Conservation (phyloP, 208 protist genomes). For the Crithidia sp. region DNA sequence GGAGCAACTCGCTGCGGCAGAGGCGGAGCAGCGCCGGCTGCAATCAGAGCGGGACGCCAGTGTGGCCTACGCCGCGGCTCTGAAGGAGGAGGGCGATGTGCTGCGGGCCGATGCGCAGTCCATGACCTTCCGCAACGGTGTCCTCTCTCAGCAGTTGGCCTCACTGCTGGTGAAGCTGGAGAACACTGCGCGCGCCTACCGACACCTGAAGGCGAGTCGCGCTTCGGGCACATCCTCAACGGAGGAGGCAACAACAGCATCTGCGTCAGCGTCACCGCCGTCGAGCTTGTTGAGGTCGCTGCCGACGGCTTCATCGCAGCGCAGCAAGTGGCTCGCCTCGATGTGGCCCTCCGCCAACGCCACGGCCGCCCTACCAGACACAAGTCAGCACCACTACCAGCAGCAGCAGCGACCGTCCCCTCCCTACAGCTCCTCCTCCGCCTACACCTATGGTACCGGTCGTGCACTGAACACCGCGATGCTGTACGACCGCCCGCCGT, state of each 20-base stretch:
- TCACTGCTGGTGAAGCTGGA: slow-evolving; percentile 71
- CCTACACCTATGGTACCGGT: not conserved
- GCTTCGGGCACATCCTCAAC: no score
- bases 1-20: slow-evolving; percentile 30
- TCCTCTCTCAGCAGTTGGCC: slow-evolving; percentile 76
- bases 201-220: slow-evolving; percentile 12
- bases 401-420: not conserved
- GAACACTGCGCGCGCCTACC: slow-evolving; percentile 6
- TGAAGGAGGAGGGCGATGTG: slow-evolving; percentile 49
- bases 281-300: slow-evolving; percentile 9
- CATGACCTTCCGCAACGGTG: slow-evolving; percentile 68
- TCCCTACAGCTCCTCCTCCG: not conserved
- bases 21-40: slow-evolving; percentile 13
- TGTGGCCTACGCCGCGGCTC: slow-evolving; percentile 28
- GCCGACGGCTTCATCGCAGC: slow-evolving; percentile 7
- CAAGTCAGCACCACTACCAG: not conserved
- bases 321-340: slow-evolving; percentile 19
- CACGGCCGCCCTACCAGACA: not conserved
- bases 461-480: slow-evolving; percentile 13
- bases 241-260: not conserved
- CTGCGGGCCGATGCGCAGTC: slow-evolving; percentile 62
- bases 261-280: not conserved
- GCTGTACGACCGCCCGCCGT: slow-evolving; percentile 3
- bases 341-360: slow-evolving; percentile 14
- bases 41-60: slow-evolving; percentile 20